phyloP scores from a whole-genome alignment of 306 rosid genomes.

The Prinsepia uniflora region DNA sequence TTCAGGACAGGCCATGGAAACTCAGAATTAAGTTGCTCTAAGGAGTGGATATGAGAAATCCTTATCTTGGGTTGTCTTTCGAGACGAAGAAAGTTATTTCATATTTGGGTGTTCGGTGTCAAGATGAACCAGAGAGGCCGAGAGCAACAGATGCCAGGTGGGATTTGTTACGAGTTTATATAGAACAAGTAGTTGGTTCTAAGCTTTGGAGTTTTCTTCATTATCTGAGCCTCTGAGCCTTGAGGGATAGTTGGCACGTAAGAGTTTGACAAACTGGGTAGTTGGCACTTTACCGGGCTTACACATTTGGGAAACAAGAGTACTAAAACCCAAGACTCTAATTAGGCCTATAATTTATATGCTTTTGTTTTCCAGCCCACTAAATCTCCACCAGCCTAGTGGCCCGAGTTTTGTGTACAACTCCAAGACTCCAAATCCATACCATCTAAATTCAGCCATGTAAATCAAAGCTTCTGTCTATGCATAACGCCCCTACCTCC shows the following conservation, averaged over 20 bases:
- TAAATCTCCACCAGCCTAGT: too few relatives aligned
- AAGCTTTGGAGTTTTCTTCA: conserved; percentile 20
- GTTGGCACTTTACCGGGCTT: background rate
- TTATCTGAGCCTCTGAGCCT: background rate
- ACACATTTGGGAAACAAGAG: too few relatives aligned
- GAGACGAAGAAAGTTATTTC: background rate
- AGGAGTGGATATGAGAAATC: background rate
- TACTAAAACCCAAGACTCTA: too few relatives aligned
- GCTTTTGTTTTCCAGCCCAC: too few relatives aligned
- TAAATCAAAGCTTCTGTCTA: too few relatives aligned
- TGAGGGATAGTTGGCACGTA: too few relatives aligned
- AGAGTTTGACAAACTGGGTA: too few relatives aligned
- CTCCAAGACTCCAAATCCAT: too few relatives aligned
- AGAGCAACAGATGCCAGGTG: conserved; percentile 10
- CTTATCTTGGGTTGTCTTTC: background rate
- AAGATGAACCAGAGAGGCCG: background rate
- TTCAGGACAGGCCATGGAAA: background rate
- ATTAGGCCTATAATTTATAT: too few relatives aligned
- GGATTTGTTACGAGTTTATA: background rate
- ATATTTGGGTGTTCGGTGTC: background rate
- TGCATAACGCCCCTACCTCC: too few relatives aligned
- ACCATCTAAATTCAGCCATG: too few relatives aligned
- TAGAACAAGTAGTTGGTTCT: conserved; percentile 14
- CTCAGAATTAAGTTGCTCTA: background rate
- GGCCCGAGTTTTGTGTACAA: too few relatives aligned